Conservation (phyloP, 1,284 basidiomycete genomes). For the Chondrostereum purpureum region DNA sequence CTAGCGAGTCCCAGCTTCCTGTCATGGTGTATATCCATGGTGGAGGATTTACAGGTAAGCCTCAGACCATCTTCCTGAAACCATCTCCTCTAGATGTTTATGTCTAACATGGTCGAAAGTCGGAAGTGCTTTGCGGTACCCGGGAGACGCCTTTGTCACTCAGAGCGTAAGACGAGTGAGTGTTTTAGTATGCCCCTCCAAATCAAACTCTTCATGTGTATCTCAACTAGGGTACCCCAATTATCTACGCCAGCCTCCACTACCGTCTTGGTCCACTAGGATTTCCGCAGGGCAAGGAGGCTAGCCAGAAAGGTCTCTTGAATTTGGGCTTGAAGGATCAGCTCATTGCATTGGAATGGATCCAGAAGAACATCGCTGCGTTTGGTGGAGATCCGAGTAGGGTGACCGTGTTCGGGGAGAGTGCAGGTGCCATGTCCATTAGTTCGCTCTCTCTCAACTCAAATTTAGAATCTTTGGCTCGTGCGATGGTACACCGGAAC, state of each 20-base stretch:
- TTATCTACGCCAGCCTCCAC: slow-evolving; percentile 47
- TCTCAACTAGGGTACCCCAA: slow-evolving; percentile 36
- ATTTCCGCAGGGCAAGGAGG: slow-evolving; percentile 31
- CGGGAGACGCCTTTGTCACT: slow-evolving; percentile 36
- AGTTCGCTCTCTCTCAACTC: too few relatives aligned
- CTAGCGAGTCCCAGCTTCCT: slow-evolving; percentile 23
- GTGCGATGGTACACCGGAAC: too few relatives aligned
- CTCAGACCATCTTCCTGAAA: too few relatives aligned
- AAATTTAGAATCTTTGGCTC: too few relatives aligned
- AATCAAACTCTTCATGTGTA: too few relatives aligned
- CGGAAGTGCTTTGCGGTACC: slow-evolving; percentile 29
- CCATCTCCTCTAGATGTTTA: too few relatives aligned
- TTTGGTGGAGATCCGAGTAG: slow-evolving; percentile 33
- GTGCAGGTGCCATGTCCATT: background rate
- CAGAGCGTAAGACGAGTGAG: slow-evolving; percentile 38
- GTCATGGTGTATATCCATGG: slow-evolving; percentile 38
- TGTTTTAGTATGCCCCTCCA: background rate
- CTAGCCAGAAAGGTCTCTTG: slow-evolving; percentile 18
- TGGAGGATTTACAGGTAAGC: slow-evolving; percentile 25
- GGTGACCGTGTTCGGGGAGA: slow-evolving; percentile 13
- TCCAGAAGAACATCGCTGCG: slow-evolving; percentile 25
- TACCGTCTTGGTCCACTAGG: slow-evolving; percentile 33
- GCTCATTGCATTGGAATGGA: slow-evolving; percentile 27
- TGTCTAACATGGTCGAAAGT: slow-evolving; percentile 8
- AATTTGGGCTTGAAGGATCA: slow-evolving; percentile 32